These are phyloP conservation scores for Globisporangium barbulae DNA, from an alignment of 352 stramenopile species.

Conservation along the genomic window DNA sequence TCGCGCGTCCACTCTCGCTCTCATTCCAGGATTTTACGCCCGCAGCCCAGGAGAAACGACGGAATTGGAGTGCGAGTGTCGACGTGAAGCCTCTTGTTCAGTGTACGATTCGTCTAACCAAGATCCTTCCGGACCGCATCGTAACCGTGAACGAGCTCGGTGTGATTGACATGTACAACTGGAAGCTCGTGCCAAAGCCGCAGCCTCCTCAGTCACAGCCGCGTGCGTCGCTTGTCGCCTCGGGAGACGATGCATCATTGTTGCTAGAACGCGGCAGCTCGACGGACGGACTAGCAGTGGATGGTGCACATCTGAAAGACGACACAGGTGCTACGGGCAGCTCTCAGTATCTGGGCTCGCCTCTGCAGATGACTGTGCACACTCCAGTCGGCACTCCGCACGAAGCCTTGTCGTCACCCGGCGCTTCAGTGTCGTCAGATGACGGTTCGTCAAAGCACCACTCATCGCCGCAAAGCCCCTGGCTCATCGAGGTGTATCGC, in stretches of 20 bases:
- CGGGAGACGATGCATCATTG: neutral
- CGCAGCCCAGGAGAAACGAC: slow-evolving; percentile 50
- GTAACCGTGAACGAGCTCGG: slow-evolving; percentile 81
- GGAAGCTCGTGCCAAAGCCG: slow-evolving; percentile 70
- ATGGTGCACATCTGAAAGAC: neutral
- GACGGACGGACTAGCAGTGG: neutral
- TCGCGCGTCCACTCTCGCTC: slow-evolving; percentile 51
- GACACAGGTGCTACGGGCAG: neutral
- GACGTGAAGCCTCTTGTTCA: slow-evolving; percentile 56
- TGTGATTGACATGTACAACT: slow-evolving; percentile 85
- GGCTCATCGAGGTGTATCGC: slow-evolving; percentile 61
- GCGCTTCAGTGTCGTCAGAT: neutral
- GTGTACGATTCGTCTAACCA: slow-evolving; percentile 55
- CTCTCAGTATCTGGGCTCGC: neutral
- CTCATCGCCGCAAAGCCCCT: slow-evolving; percentile 39
- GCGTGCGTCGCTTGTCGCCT: neutral
- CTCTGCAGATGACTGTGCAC: neutral
- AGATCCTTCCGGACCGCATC: slow-evolving; percentile 74
- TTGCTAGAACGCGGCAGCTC: neutral
- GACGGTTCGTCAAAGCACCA: neutral
- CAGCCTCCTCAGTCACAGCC: slow-evolving; percentile 8
- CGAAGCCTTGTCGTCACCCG: slow-evolving; percentile 3
- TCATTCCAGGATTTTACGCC: slow-evolving; percentile 61
- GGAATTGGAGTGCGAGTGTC: slow-evolving; percentile 57
- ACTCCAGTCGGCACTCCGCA: slow-evolving; percentile 9